A percentile compares a stretch with the other conserved stretches of the same genome.
Evolutionary conservation across 2,329 filamentous ascomycete species (phyloP).

Genomic region (Scedosporium dehoogii): DNA sequence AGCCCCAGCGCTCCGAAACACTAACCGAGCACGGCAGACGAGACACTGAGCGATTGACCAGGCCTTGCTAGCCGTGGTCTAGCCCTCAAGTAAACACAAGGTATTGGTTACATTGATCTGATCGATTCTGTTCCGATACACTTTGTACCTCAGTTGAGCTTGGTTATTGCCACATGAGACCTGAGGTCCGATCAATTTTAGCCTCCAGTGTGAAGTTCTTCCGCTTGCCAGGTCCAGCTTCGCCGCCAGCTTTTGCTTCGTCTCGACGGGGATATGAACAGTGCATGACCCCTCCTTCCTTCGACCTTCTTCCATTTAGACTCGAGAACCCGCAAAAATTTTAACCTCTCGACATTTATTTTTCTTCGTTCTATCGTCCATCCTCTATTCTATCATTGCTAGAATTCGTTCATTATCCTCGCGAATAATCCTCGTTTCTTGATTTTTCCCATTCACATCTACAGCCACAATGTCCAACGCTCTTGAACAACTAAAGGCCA

Average conservation of each 20-base stretch:
- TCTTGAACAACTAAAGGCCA: constrained; percentile 93
- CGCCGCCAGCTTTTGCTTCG: constrained; percentile 3
- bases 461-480: constrained; percentile 64
- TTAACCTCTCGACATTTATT: not conserved
- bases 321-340: not conserved
- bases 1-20: not conserved
- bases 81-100: not conserved
- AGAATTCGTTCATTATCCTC: not conserved
- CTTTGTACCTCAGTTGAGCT: not conserved
- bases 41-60: too few species aligned
- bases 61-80: not conserved
- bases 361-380: not conserved
- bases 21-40: not conserved
- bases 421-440: not conserved
- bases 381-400: not conserved
- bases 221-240: not conserved
- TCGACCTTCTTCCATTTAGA: constrained; percentile 4
- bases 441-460: constrained; percentile 1
- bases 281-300: not conserved
- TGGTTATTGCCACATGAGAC: not conserved
- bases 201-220: not conserved
- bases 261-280: not conserved
- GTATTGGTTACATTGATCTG: not conserved
- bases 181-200: not conserved
- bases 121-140: not conserved